phyloP scores from a whole-genome alignment of 2,329 filamentous ascomycete genomes.

The Fusarium transvaalense region DNA sequence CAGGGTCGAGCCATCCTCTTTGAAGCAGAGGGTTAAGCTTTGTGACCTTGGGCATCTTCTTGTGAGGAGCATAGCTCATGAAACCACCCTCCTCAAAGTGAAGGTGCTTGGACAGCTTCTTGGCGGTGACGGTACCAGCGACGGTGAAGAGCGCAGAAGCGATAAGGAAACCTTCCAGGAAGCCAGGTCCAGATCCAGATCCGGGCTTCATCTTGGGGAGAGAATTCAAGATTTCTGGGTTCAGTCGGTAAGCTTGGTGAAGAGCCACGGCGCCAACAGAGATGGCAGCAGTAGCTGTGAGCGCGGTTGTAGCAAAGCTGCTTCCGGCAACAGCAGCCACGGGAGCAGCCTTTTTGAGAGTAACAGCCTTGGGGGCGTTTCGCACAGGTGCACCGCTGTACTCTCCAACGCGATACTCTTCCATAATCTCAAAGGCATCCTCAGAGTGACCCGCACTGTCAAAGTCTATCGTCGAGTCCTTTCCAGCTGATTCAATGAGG shows the following conservation, averaged over 20 bases:
- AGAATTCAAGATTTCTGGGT: conserved; percentile 6
- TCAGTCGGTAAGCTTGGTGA: conserved; percentile 34
- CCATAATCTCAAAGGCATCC: conserved; percentile 61
- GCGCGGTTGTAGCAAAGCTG: conserved; percentile 5
- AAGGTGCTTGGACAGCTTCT: conserved; percentile 51
- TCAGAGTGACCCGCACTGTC: conserved; percentile 88
- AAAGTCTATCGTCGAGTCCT: conserved; percentile 83
- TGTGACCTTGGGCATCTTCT: conserved; percentile 55
- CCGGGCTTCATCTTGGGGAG: conserved; percentile 26
- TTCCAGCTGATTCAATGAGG: conserved; percentile 80
- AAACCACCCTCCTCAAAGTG: conserved; percentile 44
- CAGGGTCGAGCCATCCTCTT: conserved; percentile 63
- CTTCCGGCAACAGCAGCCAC: conserved; percentile 10
- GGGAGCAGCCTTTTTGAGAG: conserved; percentile 30
- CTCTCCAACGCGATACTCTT: conserved; percentile 54
- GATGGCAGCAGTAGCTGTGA: conserved; percentile 22
- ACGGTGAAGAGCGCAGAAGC: conserved; percentile 43
- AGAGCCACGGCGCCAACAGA: conserved; percentile 26
- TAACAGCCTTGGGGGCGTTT: conserved; percentile 29
- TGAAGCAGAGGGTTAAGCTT: conserved; percentile 46
- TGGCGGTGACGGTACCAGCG: conserved; percentile 49
- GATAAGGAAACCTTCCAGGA: conserved; percentile 30
- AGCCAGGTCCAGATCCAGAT: conserved; percentile 22
- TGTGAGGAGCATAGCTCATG: conserved; percentile 48
- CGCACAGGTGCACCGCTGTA: conserved; percentile 49